phyloP scores from a whole-genome alignment of 2,329 filamentous ascomycete species.

The Alternaria metachromatica region DNA sequence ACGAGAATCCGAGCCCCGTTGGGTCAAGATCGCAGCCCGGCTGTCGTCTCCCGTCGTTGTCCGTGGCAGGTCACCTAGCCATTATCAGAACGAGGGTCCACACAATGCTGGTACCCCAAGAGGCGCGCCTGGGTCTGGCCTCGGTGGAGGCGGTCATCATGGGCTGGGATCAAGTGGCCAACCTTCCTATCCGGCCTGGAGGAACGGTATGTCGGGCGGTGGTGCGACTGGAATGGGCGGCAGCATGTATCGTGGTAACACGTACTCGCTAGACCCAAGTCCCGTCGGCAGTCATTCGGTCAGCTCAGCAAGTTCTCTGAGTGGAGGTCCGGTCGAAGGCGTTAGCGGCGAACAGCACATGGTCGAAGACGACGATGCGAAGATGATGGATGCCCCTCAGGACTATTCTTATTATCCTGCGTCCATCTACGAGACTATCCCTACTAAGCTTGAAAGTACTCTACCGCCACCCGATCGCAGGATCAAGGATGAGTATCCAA shows the following conservation, averaged over 20 bases:
- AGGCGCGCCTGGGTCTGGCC: constrained; percentile 41
- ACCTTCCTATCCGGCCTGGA: constrained; percentile 45
- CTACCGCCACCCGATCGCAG: constrained; percentile 46
- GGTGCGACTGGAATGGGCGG: constrained; percentile 39
- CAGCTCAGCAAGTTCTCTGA: constrained; percentile 53
- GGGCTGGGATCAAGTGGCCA: constrained; percentile 74
- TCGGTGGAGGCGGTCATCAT: constrained; percentile 48
- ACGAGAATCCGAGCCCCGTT: constrained; percentile 37
- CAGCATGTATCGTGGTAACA: constrained; percentile 42
- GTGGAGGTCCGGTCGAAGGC: constrained; percentile 50
- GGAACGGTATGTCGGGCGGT: constrained; percentile 43
- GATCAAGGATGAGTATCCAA: constrained; percentile 53
- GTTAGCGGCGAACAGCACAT: constrained; percentile 52
- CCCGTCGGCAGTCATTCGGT: constrained; percentile 52
- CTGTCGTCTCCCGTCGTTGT: constrained; percentile 49
- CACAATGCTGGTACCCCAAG: constrained; percentile 46
- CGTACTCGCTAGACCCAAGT: constrained; percentile 50
- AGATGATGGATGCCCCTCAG: constrained; percentile 51
- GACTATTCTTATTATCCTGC: constrained; percentile 58
- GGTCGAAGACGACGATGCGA: constrained; percentile 45
- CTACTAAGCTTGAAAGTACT: constrained; percentile 39
- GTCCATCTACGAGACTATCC: constrained; percentile 52
- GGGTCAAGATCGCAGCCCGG: constrained; percentile 47
- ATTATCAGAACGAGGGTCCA: constrained; percentile 57
- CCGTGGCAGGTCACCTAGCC: constrained; percentile 49